These are phyloP conservation scores for Microdochium bolleyi DNA, from an alignment of 2,329 filamentous ascomycete species.

Conservation along the genomic window DNA sequence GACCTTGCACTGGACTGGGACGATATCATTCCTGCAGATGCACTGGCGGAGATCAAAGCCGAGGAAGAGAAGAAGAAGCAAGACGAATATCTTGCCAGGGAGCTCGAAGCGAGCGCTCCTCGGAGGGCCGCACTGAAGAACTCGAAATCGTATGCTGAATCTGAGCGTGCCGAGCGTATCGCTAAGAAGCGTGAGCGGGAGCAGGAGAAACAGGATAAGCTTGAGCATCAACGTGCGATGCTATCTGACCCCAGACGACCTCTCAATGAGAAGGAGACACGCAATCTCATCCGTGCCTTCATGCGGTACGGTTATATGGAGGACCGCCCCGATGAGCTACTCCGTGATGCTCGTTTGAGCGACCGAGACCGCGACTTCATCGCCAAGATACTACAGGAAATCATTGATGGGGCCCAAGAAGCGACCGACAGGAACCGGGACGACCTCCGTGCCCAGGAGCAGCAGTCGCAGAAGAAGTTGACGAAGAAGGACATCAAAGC, in stretches of 20 bases:
- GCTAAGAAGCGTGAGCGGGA: slow-evolving; percentile 60
- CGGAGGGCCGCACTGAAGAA: slow-evolving; percentile 61
- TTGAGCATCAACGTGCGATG: slow-evolving; percentile 66
- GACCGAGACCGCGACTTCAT: slow-evolving; percentile 80
- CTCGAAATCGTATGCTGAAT: slow-evolving; percentile 39
- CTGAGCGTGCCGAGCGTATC: slow-evolving; percentile 56
- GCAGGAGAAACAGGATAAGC: slow-evolving; percentile 61
- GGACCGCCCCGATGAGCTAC: slow-evolving; percentile 78
- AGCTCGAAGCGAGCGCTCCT: slow-evolving; percentile 79
- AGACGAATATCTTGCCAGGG: slow-evolving; percentile 71
- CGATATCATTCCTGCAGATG: slow-evolving; percentile 91
- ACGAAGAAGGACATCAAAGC: slow-evolving; percentile 98
- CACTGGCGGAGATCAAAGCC: slow-evolving; percentile 80
- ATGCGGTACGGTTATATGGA: slow-evolving; percentile 87
- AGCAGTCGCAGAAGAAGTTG: slow-evolving; percentile 69
- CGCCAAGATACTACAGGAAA: slow-evolving; percentile 65
- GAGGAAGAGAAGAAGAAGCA: slow-evolving; percentile 82
- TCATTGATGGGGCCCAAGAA: slow-evolving; percentile 50
- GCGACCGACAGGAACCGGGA: slow-evolving; percentile 61
- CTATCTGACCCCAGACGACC: slow-evolving; percentile 81
- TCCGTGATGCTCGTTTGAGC: slow-evolving; percentile 76
- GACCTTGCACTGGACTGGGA: slow-evolving; percentile 81
- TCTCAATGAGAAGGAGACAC: slow-evolving; percentile 84
- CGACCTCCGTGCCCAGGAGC: slow-evolving; percentile 71
- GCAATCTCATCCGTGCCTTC: slow-evolving; percentile 84